Evolutionary conservation across 371 early-diverging fungal species (phyloP), one percentile per base, ranked within the genome.

Genomic region (Mucor plumbeus): DNA sequence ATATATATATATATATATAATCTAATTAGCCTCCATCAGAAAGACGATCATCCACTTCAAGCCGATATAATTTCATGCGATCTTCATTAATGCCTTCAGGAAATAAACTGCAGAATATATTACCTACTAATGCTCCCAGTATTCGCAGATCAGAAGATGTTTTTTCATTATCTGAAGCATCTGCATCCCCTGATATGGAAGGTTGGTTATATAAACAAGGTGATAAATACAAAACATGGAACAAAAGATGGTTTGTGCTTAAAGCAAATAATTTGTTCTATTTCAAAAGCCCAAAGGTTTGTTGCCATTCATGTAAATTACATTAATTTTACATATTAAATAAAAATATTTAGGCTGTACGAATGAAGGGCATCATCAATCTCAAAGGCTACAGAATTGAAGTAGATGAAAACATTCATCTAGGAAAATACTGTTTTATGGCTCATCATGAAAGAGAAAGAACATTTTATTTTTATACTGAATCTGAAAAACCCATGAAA

Each of bases 401-500:
- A 6, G 62, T 61, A 9, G 91, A 91, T 69, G 87, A 85, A 39
- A 80, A 86, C 35, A 87, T 89, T 59, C 81, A 83, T 53, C 71
- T 84, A 4, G 90, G 91, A 59, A 88, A 90, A 69, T 91, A 87
- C 70, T 88, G 90, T 61, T 91, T 91, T 70, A 87, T 86, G 64
- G 81, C 84, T 7, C 82, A 87, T 14, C 91, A 90, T 70, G 89
- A 86, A 7, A 70, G 75, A 3, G 82, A 87, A 59, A 85, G 90
- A 36, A 85, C 87, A 21, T 87, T 88, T 72, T 87, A 72, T 64
- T 90, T 92, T 68, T 88, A 85, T 66, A 85, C 86, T 0, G 90
- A 89, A 26, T 83, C 81, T 33, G 83, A 85, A 61, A 67, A 72
- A 3, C 71, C 65, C 31, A 82, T 86, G 78, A 84, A 79, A 61